phyloP scores from a whole-genome alignment of 2,329 filamentous ascomycete genomes.

The Rosellinia necatrix region DNA sequence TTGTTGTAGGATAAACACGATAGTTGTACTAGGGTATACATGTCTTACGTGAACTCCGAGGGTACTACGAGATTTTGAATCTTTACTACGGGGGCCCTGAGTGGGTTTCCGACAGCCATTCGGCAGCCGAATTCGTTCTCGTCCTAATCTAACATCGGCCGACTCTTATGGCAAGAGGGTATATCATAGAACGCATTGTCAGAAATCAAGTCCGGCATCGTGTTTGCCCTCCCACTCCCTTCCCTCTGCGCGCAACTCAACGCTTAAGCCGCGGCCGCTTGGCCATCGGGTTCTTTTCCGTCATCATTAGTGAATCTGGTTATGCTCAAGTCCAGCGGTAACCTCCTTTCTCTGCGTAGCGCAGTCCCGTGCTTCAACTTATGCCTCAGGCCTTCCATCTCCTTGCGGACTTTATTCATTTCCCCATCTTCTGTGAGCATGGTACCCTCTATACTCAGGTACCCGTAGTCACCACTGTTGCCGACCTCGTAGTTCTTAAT shows the following conservation, averaged over 20 bases:
- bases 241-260: conserved; percentile 39
- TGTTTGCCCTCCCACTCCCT: too few relatives aligned
- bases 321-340: conserved; percentile 59
- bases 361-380: conserved; percentile 45
- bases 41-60: too few relatives aligned
- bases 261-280: conserved; percentile 42
- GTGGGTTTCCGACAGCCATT: not conserved
- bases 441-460: conserved; percentile 86
- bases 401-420: conserved; percentile 58
- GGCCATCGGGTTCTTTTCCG: conserved; percentile 48
- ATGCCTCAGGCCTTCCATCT: conserved; percentile 48
- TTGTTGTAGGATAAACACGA: too few relatives aligned
- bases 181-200: conserved; percentile 8
- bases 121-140: not conserved
- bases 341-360: conserved; percentile 36
- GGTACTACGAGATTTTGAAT: too few relatives aligned
- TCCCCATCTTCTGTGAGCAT: conserved; percentile 75
- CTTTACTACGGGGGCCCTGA: not conserved
- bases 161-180: not conserved
- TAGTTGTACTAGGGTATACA: too few relatives aligned
- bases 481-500: conserved; percentile 86
- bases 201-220: not conserved
- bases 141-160: too few relatives aligned
- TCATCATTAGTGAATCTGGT: conserved; percentile 58
- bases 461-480: conserved; percentile 74